phyloP scores from a whole-genome alignment of 1,139 yeast genomes.

The Nakaseomyces bracarensis region DNA sequence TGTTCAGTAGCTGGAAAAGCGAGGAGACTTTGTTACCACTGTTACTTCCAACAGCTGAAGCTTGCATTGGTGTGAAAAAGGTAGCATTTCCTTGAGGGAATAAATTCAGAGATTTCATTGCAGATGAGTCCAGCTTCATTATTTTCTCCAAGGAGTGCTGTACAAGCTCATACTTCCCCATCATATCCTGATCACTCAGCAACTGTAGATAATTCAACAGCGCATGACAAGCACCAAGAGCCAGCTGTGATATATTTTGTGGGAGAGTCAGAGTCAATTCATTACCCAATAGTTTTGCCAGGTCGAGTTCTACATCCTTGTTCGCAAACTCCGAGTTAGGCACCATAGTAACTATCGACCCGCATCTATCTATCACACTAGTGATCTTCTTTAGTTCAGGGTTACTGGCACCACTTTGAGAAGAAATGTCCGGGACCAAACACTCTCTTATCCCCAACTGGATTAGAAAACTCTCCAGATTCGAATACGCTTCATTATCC shows the following conservation, averaged over 20 bases:
- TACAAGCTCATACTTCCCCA: constrained; percentile 47
- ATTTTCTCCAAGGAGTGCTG: constrained; percentile 65
- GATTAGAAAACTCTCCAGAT: constrained; percentile 73
- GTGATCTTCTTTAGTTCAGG: constrained; percentile 43
- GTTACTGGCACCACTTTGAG: constrained; percentile 33
- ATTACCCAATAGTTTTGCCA: constrained; percentile 51
- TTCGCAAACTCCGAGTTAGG: constrained; percentile 48
- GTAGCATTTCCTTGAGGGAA: constrained; percentile 43
- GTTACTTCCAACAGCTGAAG: constrained; percentile 20
- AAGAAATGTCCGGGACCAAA: constrained; percentile 45
- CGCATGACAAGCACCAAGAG: constrained; percentile 34
- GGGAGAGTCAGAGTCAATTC: constrained; percentile 53
- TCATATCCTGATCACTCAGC: constrained; percentile 45
- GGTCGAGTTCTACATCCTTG: constrained; percentile 64
- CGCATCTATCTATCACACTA: constrained; percentile 66
- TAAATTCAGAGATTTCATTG: constrained; percentile 77
- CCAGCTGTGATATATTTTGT: constrained; percentile 34
- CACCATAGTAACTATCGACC: constrained; percentile 56
- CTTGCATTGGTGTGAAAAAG: constrained; percentile 13
- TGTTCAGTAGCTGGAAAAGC: constrained; percentile 72
- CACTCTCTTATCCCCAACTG: constrained; percentile 88
- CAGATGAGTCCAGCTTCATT: constrained; percentile 87
- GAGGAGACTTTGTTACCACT: constrained; percentile 48
- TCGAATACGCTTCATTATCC: constrained; percentile 81
- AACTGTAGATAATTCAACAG: constrained; percentile 47